These are phyloP conservation scores for Tylopilus orsonianus DNA, from an alignment of 1,284 basidiomycete species.

Conservation along the genomic window DNA sequence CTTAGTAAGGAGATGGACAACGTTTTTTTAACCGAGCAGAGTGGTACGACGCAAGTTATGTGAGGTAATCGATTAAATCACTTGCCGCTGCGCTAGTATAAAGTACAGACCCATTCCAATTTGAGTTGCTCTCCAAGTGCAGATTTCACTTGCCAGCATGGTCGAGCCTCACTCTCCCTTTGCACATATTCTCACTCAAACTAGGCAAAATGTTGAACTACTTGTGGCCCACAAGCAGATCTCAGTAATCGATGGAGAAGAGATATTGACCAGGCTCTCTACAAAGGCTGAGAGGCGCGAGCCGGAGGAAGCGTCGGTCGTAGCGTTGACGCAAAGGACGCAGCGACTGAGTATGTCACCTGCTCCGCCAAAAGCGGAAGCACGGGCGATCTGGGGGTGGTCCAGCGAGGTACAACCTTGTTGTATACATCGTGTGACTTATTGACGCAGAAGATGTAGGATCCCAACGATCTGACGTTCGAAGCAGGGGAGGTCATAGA, in stretches of 20 bases:
- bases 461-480: conserved; percentile 43
- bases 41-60: conserved; percentile 3
- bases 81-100: conserved; percentile 10
- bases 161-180: conserved; percentile 21
- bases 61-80: conserved; percentile 27
- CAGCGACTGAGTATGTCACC: conserved; percentile 28
- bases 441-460: conserved; percentile 39
- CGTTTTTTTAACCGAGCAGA: neutral
- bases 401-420: conserved; percentile 26
- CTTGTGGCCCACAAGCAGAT: conserved; percentile 61
- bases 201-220: conserved; percentile 64
- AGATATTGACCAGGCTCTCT: conserved; percentile 55
- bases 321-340: conserved; percentile 27
- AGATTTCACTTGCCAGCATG: conserved; percentile 18
- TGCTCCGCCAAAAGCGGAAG: conserved; percentile 26
- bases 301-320: conserved; percentile 16
- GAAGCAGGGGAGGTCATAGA: conserved; percentile 38
- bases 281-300: conserved; percentile 3
- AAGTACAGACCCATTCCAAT: conserved; percentile 7
- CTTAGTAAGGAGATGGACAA: no score
- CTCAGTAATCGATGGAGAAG: conserved; percentile 50
- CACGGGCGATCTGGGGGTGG: conserved; percentile 34
- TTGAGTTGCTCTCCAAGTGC: neutral
- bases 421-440: conserved; percentile 9
- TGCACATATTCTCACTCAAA: conserved; percentile 59